Conservation (phyloP, 257 asterid species). For the Solanum lignicaule region DNA sequence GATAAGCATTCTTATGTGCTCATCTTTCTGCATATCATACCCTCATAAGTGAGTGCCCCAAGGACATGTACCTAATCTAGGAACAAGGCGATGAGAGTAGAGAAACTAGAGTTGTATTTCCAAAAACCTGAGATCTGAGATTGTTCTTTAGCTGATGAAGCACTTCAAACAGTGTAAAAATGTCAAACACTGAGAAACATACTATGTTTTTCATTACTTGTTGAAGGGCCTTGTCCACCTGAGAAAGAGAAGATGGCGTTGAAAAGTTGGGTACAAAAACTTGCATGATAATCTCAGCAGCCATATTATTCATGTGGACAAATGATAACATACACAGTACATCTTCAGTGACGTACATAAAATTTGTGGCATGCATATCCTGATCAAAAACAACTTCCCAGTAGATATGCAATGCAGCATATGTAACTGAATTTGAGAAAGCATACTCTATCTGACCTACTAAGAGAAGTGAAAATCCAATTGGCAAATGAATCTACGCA, state of each 20-base stretch:
- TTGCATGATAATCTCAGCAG: background rate
- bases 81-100: background rate
- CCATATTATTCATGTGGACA: background rate
- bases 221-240: slow-evolving; percentile 33
- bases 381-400: background rate
- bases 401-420: background rate
- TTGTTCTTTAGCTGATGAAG: slow-evolving; percentile 44
- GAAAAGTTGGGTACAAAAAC: background rate
- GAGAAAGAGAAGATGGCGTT: background rate
- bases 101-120: background rate
- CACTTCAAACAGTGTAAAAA: slow-evolving; percentile 59
- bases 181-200: slow-evolving; percentile 56
- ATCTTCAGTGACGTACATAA: background rate
- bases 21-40: slow-evolving; percentile 25
- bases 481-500: background rate
- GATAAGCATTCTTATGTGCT: slow-evolving; percentile 49
- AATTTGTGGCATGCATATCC: background rate
- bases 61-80: background rate
- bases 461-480: background rate
- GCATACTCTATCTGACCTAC: background rate
- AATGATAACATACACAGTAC: background rate
- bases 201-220: slow-evolving; percentile 50
- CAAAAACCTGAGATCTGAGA: slow-evolving; percentile 52
- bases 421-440: background rate
- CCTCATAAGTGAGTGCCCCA: background rate